Conservation (phyloP, 1,284 basidiomycete species). For the Wolfiporia cocos region DNA sequence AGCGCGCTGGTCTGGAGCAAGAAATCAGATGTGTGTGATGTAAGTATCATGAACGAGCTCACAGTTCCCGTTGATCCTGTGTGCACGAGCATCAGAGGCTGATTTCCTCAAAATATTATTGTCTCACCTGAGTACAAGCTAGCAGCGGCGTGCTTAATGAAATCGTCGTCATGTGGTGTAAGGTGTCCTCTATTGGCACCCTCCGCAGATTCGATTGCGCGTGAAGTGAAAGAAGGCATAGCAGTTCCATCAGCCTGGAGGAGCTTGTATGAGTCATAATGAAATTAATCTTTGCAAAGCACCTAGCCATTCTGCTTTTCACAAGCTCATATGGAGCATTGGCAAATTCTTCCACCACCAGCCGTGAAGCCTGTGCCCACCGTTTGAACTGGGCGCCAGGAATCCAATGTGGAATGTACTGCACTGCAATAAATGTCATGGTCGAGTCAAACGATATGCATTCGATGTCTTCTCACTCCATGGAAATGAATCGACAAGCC, state of each 20-base stretch:
- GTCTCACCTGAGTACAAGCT: conserved; percentile 2
- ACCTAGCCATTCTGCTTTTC: neutral
- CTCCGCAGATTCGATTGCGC: neutral
- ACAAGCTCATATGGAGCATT: neutral
- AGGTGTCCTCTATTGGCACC: neutral
- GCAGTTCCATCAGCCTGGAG: neutral
- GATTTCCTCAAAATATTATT: neutral
- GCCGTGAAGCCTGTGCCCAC: conserved; percentile 3
- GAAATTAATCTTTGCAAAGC: neutral
- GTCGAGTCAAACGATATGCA: neutral
- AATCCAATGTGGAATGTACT: conserved; percentile 4
- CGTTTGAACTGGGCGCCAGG: conserved; percentile 7
- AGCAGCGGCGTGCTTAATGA: conserved; percentile 2
- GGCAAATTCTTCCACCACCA: neutral
- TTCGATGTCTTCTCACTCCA: neutral
- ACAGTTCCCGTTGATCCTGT: neutral
- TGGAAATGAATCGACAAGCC: neutral
- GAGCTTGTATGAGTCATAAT: neutral
- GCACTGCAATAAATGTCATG: neutral
- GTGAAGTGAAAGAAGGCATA: neutral
- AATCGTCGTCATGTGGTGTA: neutral
- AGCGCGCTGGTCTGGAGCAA: neutral
- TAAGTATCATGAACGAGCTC: neutral
- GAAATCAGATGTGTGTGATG: neutral
- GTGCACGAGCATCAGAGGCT: neutral